Percentiles rank a stretch among this genome's conserved stretches.
phyloP scores from a whole-genome alignment of 768 basidiomycete species.

The Hericium alpestre region DNA sequence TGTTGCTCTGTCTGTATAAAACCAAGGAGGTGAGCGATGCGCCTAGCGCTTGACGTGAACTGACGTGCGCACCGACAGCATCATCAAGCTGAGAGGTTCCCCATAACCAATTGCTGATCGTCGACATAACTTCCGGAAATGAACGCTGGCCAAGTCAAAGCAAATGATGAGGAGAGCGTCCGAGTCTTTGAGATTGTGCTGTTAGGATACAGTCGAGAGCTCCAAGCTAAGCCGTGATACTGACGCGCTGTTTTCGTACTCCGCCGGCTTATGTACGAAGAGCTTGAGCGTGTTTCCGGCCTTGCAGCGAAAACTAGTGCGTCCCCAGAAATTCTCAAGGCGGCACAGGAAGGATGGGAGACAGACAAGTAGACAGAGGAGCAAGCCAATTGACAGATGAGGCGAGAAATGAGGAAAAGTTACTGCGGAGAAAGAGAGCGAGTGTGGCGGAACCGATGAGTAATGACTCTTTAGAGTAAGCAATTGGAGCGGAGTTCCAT shows the following conservation, averaged over 20 bases:
- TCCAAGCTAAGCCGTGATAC: background rate
- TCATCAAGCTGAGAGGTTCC: constrained; percentile 13
- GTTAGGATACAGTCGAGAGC: background rate
- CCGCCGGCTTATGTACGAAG: background rate
- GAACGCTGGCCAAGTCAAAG: background rate
- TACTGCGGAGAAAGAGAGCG: background rate
- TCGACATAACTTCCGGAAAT: constrained; percentile 6
- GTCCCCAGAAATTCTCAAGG: background rate
- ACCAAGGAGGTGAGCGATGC: background rate
- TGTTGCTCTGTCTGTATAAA: constrained; percentile 74
- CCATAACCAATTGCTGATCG: constrained; percentile 13
- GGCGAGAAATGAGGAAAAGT: background rate
- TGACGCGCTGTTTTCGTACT: background rate
- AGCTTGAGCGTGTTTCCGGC: background rate
- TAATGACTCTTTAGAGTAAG: background rate
- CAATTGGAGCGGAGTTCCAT: constrained; percentile 12
- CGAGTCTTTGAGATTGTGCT: background rate
- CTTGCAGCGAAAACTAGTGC: no score
- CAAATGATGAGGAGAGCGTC: background rate
- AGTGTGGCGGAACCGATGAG: constrained; percentile 3
- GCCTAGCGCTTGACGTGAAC: background rate
- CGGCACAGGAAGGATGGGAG: background rate
- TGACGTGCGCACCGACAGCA: constrained; percentile 8
- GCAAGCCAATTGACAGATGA: background rate
- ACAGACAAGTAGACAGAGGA: background rate